Base-by-base conservation (phyloP, 352 stramenopile genomes). In the Pythium scleroteichum region DNA sequence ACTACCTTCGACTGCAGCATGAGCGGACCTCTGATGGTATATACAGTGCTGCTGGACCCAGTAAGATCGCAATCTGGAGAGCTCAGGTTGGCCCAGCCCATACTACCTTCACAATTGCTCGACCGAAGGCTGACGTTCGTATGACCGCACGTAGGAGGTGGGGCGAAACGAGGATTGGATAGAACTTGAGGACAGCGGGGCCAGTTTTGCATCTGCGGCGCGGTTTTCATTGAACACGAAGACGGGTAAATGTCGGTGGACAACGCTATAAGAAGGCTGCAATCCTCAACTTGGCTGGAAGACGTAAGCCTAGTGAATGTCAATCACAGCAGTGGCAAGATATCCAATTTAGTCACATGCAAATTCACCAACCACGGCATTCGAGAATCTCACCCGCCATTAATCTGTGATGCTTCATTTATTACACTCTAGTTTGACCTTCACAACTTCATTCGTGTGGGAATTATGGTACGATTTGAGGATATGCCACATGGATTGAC, bases 1-100 rank as follows among this genome's bases (percentile, higher is more conserved):
- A 92, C 41, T 92, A 90, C 33, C 42, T 68, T 13, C 72, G 79
- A 3, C 63, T 94, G 2, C 63, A 85, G 27, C 60, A 72, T 6
- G 82, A 90, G 50, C 72, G 79, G 35, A 65, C 71, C 3, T 75
- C 82, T 14, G 62, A 68, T 12, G 73, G 84, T 3, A 29, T 78
- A n/a, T 91, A 90, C 62, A 64, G 49, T 14, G 60, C 64, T 29
- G 67, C 69, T 2, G 84, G 84, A 0, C 84, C 82, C 9, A 73
- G 79, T 46, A 82, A 73, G 45, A 71, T 82, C n/a, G 62, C 71
- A 4, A 53, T 78, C 12, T 70, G 68, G 57, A 64, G 70, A 48
- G 72, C 81, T 1, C 62, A 53, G 29, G 53, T 61, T 7, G 35
- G 42, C 7, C 4, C 4, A n/a, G 13, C 13, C n/a, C n/a, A n/a